These are phyloP conservation scores for Leccinum griseonigrum DNA, from an alignment of 1,284 basidiomycete genomes.

Conservation along the genomic window DNA sequence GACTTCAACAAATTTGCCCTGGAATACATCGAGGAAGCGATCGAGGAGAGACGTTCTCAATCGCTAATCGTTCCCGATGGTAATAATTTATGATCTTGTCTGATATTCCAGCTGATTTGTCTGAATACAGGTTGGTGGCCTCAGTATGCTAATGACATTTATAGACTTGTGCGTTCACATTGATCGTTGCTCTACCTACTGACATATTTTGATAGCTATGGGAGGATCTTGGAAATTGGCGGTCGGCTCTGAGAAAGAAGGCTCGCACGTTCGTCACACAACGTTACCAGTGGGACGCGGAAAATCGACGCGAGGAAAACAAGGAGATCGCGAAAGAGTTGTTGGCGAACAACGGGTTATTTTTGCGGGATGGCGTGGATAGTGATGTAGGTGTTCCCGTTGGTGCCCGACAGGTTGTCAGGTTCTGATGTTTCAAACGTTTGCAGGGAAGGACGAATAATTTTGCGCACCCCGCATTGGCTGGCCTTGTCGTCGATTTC, in stretches of 20 bases:
- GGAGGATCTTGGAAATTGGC: neutral
- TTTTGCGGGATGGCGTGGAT: neutral
- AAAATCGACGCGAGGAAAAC: neutral
- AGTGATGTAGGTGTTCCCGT: neutral
- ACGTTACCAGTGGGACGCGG: neutral
- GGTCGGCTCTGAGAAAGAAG: neutral
- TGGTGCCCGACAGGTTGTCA: neutral
- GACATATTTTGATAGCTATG: neutral
- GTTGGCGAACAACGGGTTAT: neutral
- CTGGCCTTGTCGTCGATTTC: neutral
- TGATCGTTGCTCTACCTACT: neutral
- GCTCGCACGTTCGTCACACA: neutral
- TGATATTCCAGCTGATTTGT: too few species aligned
- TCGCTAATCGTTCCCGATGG: too few species aligned
- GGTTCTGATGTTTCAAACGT: neutral
- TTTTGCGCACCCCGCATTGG: neutral
- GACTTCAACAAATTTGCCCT: too few species aligned
- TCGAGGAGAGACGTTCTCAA: too few species aligned
- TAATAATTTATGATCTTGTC: too few species aligned
- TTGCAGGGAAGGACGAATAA: neutral
- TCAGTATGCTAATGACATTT: too few species aligned
- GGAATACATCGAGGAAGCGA: too few species aligned
- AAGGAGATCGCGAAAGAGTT: neutral
- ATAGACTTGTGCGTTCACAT: neutral
- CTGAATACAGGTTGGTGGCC: too few species aligned